Conservation (phyloP, 805 yeast species). For the Wickerhamomyces chaumierensis region DNA sequence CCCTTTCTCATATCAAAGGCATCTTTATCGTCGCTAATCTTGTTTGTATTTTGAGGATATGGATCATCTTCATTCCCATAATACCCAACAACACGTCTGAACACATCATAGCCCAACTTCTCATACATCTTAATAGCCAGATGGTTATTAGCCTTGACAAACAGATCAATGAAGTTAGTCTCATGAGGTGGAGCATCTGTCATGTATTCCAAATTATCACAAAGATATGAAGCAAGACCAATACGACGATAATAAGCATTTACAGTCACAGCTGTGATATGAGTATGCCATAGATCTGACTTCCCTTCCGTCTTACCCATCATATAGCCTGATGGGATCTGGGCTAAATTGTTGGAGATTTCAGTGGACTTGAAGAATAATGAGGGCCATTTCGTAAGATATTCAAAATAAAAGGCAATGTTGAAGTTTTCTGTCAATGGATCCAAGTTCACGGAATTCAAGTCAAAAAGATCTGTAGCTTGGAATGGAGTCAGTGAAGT, state of each 20-base stretch:
- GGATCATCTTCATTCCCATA: slow-evolving; percentile 48
- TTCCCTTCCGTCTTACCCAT: slow-evolving; percentile 94
- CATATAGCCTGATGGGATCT: slow-evolving; percentile 56
- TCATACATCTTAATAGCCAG: slow-evolving; percentile 78
- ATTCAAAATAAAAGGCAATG: slow-evolving; percentile 71
- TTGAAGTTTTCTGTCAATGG: slow-evolving; percentile 88
- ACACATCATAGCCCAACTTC: slow-evolving; percentile 76
- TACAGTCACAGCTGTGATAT: slow-evolving; percentile 91
- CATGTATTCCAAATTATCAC: slow-evolving; percentile 59
- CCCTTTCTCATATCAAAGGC: slow-evolving; percentile 82
- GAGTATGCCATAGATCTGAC: slow-evolving; percentile 86
- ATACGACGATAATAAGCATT: slow-evolving; percentile 73
- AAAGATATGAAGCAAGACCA: slow-evolving; percentile 74
- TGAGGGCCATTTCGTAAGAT: slow-evolving; percentile 79
- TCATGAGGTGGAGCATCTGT: slow-evolving; percentile 73
- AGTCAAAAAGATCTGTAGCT: slow-evolving; percentile 67
- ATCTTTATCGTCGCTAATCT: slow-evolving; percentile 57
- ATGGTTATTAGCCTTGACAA: slow-evolving; percentile 77
- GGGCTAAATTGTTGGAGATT: slow-evolving; percentile 23
- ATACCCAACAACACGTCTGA: slow-evolving; percentile 80
- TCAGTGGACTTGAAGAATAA: slow-evolving; percentile 63
- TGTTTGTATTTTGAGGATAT: slow-evolving; percentile 28
- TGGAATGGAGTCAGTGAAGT: slow-evolving; percentile 82
- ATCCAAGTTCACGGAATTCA: slow-evolving; percentile 75
- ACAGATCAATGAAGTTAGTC: slow-evolving; percentile 80